Conservation (phyloP, 805 yeast species). For the Yamadazyma scolyti region DNA sequence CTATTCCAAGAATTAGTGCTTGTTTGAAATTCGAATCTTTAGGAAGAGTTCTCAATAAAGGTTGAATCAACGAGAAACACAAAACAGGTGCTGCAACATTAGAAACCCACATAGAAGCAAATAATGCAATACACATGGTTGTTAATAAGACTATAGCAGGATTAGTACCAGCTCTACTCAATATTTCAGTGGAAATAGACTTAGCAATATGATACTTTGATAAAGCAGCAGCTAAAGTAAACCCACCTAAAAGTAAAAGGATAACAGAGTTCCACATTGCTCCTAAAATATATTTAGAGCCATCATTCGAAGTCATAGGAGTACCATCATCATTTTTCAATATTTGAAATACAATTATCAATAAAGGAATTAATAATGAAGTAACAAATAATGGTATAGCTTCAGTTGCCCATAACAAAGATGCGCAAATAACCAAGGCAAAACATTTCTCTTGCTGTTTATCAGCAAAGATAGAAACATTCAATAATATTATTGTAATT, state of each 20-base stretch:
- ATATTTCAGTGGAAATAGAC: constrained; percentile 45
- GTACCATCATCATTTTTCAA: constrained; percentile 53
- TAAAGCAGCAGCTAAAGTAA: constrained; percentile 52
- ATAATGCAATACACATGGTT: constrained; percentile 48
- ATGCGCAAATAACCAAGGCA: constrained; percentile 77
- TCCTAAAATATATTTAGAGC: constrained; percentile 43
- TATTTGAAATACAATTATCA: constrained; percentile 71
- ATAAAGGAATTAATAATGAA: constrained; percentile 74
- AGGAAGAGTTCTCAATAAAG: constrained; percentile 43
- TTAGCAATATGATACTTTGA: constrained; percentile 53
- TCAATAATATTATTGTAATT: constrained; percentile 40
- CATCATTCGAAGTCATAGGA: constrained; percentile 37
- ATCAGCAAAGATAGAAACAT: constrained; percentile 31
- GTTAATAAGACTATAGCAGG: constrained; percentile 47
- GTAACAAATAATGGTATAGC: constrained; percentile 90
- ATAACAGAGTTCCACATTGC: constrained; percentile 56
- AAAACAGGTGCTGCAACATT: constrained; percentile 56
- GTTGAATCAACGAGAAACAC: constrained; percentile 49
- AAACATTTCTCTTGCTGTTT: constrained; percentile 47
- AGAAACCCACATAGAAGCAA: constrained; percentile 56
- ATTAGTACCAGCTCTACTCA: constrained; percentile 48
- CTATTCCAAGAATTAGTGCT: constrained; percentile 45
- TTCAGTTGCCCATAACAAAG: constrained; percentile 94
- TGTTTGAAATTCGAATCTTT: constrained; percentile 37
- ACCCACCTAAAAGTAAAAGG: constrained; percentile 49